phyloP scores from a whole-genome alignment of 2,329 filamentous ascomycete genomes.

The Pseudopyricularia cyperi region DNA sequence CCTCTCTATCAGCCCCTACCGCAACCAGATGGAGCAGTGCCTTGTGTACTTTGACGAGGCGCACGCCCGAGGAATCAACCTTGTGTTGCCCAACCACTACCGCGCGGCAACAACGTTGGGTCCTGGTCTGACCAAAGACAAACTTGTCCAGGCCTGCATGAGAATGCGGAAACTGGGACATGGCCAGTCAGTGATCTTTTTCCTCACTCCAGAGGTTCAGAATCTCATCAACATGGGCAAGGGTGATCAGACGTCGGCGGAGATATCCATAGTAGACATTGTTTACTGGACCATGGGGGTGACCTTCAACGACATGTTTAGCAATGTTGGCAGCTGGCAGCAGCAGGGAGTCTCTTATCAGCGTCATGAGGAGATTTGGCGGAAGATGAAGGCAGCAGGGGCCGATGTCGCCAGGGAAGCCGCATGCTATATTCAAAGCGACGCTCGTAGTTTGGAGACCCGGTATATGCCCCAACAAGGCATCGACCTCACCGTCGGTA shows the following conservation, averaged over 20 bases:
- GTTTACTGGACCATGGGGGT: conserved; percentile 28
- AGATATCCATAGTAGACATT: not conserved
- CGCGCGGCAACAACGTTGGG: conserved; percentile 57
- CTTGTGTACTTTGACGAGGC: conserved; percentile 58
- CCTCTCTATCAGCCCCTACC: conserved; percentile 46
- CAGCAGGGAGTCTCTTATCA: not conserved
- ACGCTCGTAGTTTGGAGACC: conserved; percentile 26
- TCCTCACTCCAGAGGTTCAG: conserved; percentile 44
- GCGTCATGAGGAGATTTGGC: not conserved
- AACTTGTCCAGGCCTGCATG: conserved; percentile 59
- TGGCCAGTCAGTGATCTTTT: conserved; percentile 53
- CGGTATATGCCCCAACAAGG: conserved; percentile 27
- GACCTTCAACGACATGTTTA: conserved; percentile 7
- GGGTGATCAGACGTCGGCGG: not conserved
- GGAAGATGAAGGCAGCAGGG: not conserved
- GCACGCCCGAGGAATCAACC: conserved; percentile 57
- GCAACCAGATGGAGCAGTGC: conserved; percentile 41
- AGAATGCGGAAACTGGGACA: conserved; percentile 55
- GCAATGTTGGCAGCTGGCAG: not conserved
- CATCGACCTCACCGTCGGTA: not conserved
- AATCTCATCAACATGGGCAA: not conserved
- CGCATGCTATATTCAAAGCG: not conserved
- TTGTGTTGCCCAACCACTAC: conserved; percentile 44
- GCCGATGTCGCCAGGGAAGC: not conserved
- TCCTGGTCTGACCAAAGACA: conserved; percentile 52